Base-by-base conservation (phyloP, 2,329 filamentous ascomycete species). In the Sporothrix inflata region DNA sequence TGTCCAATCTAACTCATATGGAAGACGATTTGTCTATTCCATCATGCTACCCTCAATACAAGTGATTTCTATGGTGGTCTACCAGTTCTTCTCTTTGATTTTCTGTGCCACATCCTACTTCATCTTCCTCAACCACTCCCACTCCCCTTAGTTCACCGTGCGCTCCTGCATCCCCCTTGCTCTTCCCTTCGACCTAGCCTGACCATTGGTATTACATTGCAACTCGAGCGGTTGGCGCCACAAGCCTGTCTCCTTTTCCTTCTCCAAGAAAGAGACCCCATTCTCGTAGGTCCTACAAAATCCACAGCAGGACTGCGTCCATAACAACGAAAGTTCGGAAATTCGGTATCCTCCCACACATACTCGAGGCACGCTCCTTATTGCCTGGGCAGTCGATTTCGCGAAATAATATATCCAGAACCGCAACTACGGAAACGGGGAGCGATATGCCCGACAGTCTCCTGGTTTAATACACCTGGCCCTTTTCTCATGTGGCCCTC, bases 291-390 rank as follows among this genome's bases (percentile, higher is more conserved):
- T 24, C 49, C 49, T 53, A 24, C 49, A 3, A 53, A 24, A 24
- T 24, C 49, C n/a, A 53, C n/a, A 19, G n/a, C 7, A 19, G 19
- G 7, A 53, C n/a, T 51, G 53, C 14, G 27, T 57, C 14, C 24
- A 30, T 9, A 7, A 11, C 21, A 34, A 38, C 45, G 47, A 68
- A 11, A n/a, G 27, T 53, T 68, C 47, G 65, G 65, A 53, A 53
- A 69, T 45, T 69, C 49, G 30, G 66, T 69, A 57, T 57, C 66
- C 8, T 69, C 6, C 51, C 66, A 40, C 47, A 49, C 38, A 40
- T 16, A 51, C 27, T 27, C 8, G 14, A 11, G 9, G 27, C 4
- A 34, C 11, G 19, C 8, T 16, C 12, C 11, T 11, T 63, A 21
- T 21, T 42, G 11, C 19, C 6, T 40, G 34, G 24, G 34, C n/a